Evolutionary conservation across 164 flowering plant species (phyloP).

Genomic region (Magnolia sinica): DNA sequence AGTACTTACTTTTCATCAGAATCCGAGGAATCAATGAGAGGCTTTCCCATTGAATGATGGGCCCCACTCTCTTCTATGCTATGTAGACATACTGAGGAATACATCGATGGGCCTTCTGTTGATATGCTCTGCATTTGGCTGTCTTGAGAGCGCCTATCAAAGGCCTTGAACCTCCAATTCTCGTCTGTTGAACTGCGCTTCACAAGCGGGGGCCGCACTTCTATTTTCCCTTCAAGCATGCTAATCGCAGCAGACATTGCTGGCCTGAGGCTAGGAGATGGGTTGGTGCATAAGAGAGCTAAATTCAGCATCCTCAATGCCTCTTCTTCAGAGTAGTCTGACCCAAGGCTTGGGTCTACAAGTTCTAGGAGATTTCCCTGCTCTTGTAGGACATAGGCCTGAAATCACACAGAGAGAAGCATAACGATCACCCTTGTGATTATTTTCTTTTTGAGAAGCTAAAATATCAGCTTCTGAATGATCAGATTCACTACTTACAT

Average conservation of each 20-base stretch:
- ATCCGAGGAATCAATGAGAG: neutral
- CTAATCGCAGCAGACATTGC: slow-evolving; percentile 64
- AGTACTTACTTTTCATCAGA: neutral
- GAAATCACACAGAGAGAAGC: neutral
- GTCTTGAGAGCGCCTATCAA: slow-evolving; percentile 26
- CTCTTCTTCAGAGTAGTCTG: slow-evolving; percentile 47
- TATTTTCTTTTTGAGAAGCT: too few species aligned
- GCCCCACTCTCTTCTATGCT: slow-evolving; percentile 12
- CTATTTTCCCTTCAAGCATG: slow-evolving; percentile 67
- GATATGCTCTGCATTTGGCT: slow-evolving; percentile 17
- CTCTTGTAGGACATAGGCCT: slow-evolving; percentile 72
- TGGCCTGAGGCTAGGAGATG: slow-evolving; percentile 71
- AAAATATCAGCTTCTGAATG: too few species aligned
- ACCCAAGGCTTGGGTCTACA: slow-evolving; percentile 59
- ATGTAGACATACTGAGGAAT: slow-evolving; percentile 17
- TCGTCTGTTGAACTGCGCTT: slow-evolving; percentile 20
- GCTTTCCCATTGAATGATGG: slow-evolving; percentile 2
- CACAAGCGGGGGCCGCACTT: slow-evolving; percentile 44
- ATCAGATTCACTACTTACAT: too few species aligned
- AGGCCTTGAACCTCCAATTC: slow-evolving; percentile 27
- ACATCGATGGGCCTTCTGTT: slow-evolving; percentile 21
- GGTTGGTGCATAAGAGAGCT: slow-evolving; percentile 68
- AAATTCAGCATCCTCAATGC: slow-evolving; percentile 53
- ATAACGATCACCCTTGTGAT: too few species aligned
- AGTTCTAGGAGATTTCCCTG: slow-evolving; percentile 70